Base-by-base conservation (phyloP, 108 stramenopile genomes). In the Cyclotella cryptica region DNA sequence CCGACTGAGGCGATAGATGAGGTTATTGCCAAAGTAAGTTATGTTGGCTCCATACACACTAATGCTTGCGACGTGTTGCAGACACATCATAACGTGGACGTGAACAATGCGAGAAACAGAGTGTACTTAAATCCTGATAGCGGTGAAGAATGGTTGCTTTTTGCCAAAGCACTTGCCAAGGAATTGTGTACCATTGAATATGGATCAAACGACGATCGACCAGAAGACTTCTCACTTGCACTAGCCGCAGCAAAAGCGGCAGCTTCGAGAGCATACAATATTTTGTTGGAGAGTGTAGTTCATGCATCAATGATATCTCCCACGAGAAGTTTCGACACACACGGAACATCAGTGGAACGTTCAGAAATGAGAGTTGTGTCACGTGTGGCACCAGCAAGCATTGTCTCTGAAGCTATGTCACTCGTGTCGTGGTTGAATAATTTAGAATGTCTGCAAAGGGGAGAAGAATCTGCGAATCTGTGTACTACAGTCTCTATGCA, bases 101-200 rank as follows among this genome's bases (percentile, higher is more conserved):
- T 74, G 52, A 28, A 35, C 45, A 27, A 74, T 21, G 14, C 42
- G 6, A 74, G 55, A 51, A 57, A 79, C 22, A 53, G 18, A 3
- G 72, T 79, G 8, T 57, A 51, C 40, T 53, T 74, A n/a, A 75
- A 83, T 75, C 77, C 81, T 45, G 81, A 83, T 17, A 79, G 59
- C 41, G 81, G 81, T 22, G 81, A 83, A 47, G 57, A 47, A 60
- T 83, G 81, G 81, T 53, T 83, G 30, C 21, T 22, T 29, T 78
- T 79, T 19, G 77, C 78, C 30, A 78, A 67, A 29, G 53, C 43
- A 68, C 78, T 79, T 4, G 51, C 62, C 2, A 35, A 40, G 35
- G 72, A 73, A 9, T 44, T 60, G 58, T 72, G 60, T 0, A 26
- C 18, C 54, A n/a, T 45, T 3, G 15, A 40, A 29, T 3, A 47